Conservation (phyloP, 306 rosid genomes). For the Senna siamea region DNA sequence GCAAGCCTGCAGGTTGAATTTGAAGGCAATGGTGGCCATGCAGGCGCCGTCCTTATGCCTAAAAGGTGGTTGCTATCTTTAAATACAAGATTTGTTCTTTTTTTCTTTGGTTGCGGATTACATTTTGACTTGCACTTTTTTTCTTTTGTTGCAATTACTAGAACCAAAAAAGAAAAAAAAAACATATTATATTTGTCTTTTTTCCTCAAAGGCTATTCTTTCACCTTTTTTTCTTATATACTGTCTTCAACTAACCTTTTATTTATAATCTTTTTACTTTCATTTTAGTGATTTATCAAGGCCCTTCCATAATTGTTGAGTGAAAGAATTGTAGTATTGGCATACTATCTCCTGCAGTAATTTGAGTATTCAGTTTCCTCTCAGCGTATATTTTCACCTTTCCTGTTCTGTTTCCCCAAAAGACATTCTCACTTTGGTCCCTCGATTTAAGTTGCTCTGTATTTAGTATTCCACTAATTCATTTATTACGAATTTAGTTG, state of each 20-base stretch:
- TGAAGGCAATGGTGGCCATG: constrained; percentile 97
- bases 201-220: neutral
- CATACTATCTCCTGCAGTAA: neutral
- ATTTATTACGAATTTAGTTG: too few species aligned
- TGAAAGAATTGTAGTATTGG: neutral
- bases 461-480: too few species aligned
- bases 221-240: neutral
- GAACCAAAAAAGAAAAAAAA: constrained; percentile 7
- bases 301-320: constrained; percentile 1
- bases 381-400: neutral
- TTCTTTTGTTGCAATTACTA: constrained; percentile 26
- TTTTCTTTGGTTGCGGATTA: constrained; percentile 7
- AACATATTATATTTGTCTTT: neutral
- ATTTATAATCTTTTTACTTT: constrained; percentile 23
- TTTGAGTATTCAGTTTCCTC: neutral
- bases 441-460: too few species aligned
- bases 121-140: constrained; percentile 9
- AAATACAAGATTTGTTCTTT: neutral
- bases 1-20: constrained; percentile 90
- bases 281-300: constrained; percentile 6
- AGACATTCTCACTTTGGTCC: neutral
- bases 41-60: constrained; percentile 94
- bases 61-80: constrained; percentile 59
- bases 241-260: neutral
- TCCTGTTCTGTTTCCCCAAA: neutral